Evolutionary conservation across 768 basidiomycete genomes (phyloP), one percentile per base, ranked within the genome.

Genomic region (Tephrocybe sp.): DNA sequence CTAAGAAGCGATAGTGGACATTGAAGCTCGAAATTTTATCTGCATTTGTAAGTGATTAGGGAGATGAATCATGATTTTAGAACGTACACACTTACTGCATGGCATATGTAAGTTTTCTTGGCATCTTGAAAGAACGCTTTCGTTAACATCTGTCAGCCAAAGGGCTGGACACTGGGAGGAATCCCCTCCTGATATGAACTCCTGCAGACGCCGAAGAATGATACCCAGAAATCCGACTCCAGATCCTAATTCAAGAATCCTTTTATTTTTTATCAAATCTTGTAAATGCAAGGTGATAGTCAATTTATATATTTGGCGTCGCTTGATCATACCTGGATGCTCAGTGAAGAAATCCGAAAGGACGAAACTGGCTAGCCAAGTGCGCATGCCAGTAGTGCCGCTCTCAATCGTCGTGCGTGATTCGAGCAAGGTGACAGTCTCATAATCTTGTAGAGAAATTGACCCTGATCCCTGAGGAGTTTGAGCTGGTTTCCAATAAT

Each of bases 361-460:
- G 24, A 78, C 68, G 37, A 85, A 76, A 55, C 87, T 84, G 4
- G 90, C 86, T 23, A 75, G 70, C 90, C 90, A 92, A 6, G 89
- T 92, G 46, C 86, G 75, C 41, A 91, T 65, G 11, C 90, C 88
- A 1, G 88, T 91, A 0, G 88, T 91, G 0, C 90, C 89, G 34
- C 72, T 70, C 62, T 91, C 88, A 23, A 91, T 82, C 2, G 75
- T 81, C 2, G 80, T 84, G 6, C 83, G 79, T 1, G 89, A 89
- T 65, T 92, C 89, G 8, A 86, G 66, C 1, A 91, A 65, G 0
- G 89, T 89, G 15, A 75, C 69, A 3, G 64, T 74, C 39, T 73
- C 69, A 53, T 69, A 74, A 18, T 61, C 11, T 3, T 45, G 37
- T 2, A 67, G 27, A 34, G 69, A 58, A 15, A 68, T 50, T 3